Conservation (phyloP, 345 rosid species). For the Kernera saxatilis region DNA sequence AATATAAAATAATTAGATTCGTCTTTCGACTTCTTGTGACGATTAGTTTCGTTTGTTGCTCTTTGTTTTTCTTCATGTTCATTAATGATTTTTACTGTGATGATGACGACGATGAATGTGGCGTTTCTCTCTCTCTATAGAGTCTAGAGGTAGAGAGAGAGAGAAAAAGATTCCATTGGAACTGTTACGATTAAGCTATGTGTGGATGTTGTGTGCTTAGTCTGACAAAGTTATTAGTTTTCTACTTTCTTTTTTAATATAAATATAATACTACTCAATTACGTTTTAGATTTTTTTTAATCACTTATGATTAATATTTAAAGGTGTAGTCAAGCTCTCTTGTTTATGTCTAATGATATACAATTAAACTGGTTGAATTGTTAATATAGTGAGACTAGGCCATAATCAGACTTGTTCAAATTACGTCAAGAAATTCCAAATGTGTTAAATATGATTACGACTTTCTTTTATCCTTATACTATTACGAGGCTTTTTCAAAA, state of each 20-base stretch:
- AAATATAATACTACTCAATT: too few relatives aligned
- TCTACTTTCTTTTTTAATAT: not conserved
- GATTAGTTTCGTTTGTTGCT: not conserved
- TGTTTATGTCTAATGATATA: constrained; percentile 4
- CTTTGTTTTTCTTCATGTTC: not conserved
- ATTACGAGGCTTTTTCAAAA: not conserved
- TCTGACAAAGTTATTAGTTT: constrained; percentile 34
- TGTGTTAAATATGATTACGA: constrained; percentile 12
- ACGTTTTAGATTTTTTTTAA: not conserved
- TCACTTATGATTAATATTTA: not conserved
- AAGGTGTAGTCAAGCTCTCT: constrained; percentile 2
- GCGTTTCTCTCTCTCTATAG: not conserved
- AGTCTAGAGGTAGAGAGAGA: constrained; percentile 7
- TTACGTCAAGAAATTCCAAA: not conserved
- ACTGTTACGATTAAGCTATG: constrained; percentile 37
- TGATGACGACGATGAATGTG: constrained; percentile 18
- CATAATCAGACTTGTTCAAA: constrained; percentile 16
- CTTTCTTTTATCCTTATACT: not conserved
- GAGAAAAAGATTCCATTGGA: constrained; percentile 48
- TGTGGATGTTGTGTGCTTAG: constrained; percentile 45
- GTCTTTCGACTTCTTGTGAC: constrained; percentile 12
- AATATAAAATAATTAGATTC: constrained; percentile 19
- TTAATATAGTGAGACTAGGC: constrained; percentile 8
- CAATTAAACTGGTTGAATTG: not conserved
- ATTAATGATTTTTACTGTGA: constrained; percentile 1